Base-by-base conservation (phyloP, 306 rosid genomes). In the Cucumis melo region DNA sequence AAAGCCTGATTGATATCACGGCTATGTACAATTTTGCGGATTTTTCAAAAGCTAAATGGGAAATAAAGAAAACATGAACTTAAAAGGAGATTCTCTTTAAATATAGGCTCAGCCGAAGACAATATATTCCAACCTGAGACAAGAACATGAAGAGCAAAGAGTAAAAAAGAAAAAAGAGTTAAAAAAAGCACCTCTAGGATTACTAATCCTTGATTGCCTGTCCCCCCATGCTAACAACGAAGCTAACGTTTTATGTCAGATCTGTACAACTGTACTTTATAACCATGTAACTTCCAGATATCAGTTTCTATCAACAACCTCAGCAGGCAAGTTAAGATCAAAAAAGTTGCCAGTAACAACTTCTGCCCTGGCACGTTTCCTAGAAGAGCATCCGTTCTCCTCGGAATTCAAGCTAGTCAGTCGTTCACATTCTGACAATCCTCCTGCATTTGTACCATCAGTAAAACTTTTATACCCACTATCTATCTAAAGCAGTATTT, bases 281-380 rank as follows among this genome's bases (percentile, higher is more conserved):
- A 79, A 77, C 80, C 81, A 60, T 56, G 74, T 41, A 75, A 75
- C 85, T 82, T 85, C 78, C 85, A 80, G 73, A 84, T 24, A 85
- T 90, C 86, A 91, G 80, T 82, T 91, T 81, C 92, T 89, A 88
- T 93, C 96, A 65, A 89, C 81, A 76, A 85, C 76, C 83, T 87
- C 97, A 32, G 97, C 97, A 27, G 99, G 99, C 86, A 95, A 88
- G 90, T 95, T 95, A 55, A 95, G 87, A 82, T 95, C 98, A 87
- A 95, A 91, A 84, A 87, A 83, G 74, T 84, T 91, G 79, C 85
- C 90, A 53, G 87, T 87, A 71, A 81, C 76, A 64, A 81, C 86
- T 5, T 87, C 95, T 79, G 83, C 88, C 84, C 88, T 85, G 79
- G 99, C 84, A 56, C 98, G 99, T 84, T 95, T 95, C 14, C 84